Conservation (phyloP, 1,139 yeast species). For the Scheffersomyces cryptocercus region DNA sequence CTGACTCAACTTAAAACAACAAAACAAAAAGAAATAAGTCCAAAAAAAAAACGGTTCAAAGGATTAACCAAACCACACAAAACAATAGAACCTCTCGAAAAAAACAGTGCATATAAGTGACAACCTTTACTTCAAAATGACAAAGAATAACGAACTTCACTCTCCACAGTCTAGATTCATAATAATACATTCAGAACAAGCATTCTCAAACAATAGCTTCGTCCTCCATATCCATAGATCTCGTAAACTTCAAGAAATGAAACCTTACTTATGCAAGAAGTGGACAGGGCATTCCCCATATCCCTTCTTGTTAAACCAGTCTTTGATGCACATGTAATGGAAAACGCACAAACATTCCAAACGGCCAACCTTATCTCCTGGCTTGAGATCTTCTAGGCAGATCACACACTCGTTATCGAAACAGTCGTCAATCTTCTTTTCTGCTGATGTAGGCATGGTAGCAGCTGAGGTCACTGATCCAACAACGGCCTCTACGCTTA, state of each 20-base stretch:
- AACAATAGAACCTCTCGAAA: no score
- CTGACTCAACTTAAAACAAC: no score
- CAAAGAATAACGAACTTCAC: no score
- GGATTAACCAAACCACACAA: no score
- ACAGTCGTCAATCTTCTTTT: conserved; percentile 23
- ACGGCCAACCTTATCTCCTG: conserved; percentile 89
- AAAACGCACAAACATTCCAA: conserved; percentile 93
- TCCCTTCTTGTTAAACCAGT: conserved; percentile 87
- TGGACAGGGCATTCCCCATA: conserved; percentile 88
- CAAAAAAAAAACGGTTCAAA: no score
- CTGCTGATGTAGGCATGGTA: conserved; percentile 22
- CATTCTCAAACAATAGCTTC: no score
- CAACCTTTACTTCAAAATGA: no score
- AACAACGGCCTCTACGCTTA: conserved; percentile 5
- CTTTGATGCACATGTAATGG: conserved; percentile 85
- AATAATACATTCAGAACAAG: no score
- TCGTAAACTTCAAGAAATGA: not conserved
- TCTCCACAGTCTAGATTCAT: no score
- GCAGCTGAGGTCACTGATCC: conserved; percentile 27
- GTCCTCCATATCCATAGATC: not conserved
- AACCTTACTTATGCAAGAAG: conserved; percentile 32
- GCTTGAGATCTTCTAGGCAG: conserved; percentile 82
- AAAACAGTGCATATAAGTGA: no score
- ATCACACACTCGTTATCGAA: conserved; percentile 81
- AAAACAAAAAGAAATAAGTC: no score